Evolutionary conservation across 139 green algal species (phyloP).

Genomic region (Spirogloea muscicola): DNA sequence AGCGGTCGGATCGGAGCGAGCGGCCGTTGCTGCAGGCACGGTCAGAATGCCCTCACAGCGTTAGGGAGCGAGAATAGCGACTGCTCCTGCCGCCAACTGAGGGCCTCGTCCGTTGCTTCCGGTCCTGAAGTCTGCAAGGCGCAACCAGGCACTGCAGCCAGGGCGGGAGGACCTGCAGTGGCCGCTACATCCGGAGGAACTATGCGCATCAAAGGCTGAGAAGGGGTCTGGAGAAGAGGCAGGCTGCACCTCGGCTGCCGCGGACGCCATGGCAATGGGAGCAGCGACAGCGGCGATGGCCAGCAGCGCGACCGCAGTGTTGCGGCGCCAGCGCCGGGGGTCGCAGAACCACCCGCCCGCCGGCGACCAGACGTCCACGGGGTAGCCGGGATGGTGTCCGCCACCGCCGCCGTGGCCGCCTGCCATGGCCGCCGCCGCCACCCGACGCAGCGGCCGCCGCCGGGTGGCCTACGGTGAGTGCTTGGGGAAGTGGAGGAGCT

Average conservation of each 20-base stretch:
- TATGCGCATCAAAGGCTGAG: too few species aligned
- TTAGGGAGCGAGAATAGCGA: not conserved
- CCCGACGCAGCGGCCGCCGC: too few species aligned
- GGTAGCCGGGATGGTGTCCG: conserved; percentile 34
- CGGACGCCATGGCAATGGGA: conserved; percentile 51
- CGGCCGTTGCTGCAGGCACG: conserved; percentile 20
- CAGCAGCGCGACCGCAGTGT: conserved; percentile 44
- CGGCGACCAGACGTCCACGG: conserved; percentile 47
- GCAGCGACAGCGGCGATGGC: conserved; percentile 30
- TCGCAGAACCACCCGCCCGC: conserved; percentile 47
- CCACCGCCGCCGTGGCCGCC: conserved; percentile 17
- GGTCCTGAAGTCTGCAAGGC: not conserved
- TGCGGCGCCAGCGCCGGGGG: conserved; percentile 49
- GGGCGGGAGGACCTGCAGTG: not conserved
- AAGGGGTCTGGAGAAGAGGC: not conserved
- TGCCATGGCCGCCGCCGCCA: conserved; percentile 15
- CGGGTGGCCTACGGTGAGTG: too few species aligned
- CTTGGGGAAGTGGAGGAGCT: too few species aligned
- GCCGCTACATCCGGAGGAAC: too few species aligned
- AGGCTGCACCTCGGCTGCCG: conserved; percentile 43
- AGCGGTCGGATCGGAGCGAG: conserved; percentile 7
- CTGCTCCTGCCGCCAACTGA: not conserved
- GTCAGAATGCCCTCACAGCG: not conserved
- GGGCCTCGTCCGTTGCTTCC: not conserved
- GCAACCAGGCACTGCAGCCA: not conserved